Evolutionary conservation across 2,329 filamentous ascomycete genomes (phyloP).

Genomic region (Peltaster fructicola): DNA sequence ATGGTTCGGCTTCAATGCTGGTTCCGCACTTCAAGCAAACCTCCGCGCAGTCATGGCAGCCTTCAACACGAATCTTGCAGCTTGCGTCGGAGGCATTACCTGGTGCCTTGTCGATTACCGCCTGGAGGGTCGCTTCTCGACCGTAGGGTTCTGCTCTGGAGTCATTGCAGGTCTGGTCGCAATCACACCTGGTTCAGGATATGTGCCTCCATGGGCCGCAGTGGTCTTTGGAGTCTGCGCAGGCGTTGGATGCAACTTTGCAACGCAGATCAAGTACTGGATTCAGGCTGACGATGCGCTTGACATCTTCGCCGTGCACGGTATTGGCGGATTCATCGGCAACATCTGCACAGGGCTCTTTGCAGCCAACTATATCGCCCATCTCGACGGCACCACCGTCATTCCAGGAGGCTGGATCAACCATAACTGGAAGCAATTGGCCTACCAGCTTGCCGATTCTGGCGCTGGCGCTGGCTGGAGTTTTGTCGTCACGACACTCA

Average conservation of each 20-base stretch:
- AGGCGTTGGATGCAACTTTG: slow-evolving; percentile 68
- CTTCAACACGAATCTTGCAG: slow-evolving; percentile 69
- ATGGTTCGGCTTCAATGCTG: slow-evolving; percentile 91
- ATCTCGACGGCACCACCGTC: slow-evolving; percentile 50
- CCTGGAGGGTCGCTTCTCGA: slow-evolving; percentile 80
- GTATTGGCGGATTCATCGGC: slow-evolving; percentile 58
- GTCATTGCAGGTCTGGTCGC: slow-evolving; percentile 74
- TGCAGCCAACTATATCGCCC: slow-evolving; percentile 68
- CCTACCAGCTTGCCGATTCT: slow-evolving; percentile 70
- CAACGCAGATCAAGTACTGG: slow-evolving; percentile 77
- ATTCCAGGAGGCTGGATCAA: slow-evolving; percentile 72
- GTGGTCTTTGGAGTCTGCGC: slow-evolving; percentile 63
- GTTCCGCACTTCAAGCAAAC: slow-evolving; percentile 65
- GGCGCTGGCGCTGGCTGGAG: slow-evolving; percentile 60
- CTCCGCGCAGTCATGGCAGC: slow-evolving; percentile 74
- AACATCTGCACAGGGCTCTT: slow-evolving; percentile 70
- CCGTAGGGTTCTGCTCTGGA: slow-evolving; percentile 82
- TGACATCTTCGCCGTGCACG: slow-evolving; percentile 77
- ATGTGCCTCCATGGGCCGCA: slow-evolving; percentile 69
- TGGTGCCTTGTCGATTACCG: slow-evolving; percentile 84
- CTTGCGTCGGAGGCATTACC: slow-evolving; percentile 68
- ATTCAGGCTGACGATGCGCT: slow-evolving; percentile 67
- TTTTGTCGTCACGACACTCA: slow-evolving; percentile 58
- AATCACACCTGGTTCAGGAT: slow-evolving; percentile 78
- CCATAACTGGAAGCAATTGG: slow-evolving; percentile 66